A percentile compares a stretch with the other conserved stretches of the same genome.
Conservation (phyloP, 495 filamentous ascomycete genomes). For the Talaromyces adpressus region DNA sequence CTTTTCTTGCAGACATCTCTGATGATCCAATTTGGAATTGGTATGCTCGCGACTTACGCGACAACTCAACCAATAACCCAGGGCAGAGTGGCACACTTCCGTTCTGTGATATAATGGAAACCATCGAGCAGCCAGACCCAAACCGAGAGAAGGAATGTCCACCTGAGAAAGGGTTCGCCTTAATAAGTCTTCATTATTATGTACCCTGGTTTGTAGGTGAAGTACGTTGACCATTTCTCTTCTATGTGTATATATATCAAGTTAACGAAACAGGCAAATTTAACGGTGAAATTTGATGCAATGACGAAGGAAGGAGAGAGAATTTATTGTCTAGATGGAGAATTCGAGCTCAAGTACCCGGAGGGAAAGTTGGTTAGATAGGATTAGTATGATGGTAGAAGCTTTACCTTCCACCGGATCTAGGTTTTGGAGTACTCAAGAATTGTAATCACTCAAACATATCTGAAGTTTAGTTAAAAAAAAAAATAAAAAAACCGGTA, state of each 20-base stretch:
- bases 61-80: too few relatives aligned
- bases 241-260: too few relatives aligned
- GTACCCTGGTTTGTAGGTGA: neutral
- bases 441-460: too few relatives aligned
- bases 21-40: slow-evolving; percentile 3
- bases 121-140: slow-evolving; percentile 1
- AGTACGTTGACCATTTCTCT: slow-evolving; percentile 3
- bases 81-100: too few relatives aligned
- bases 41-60: neutral
- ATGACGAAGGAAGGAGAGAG: neutral
- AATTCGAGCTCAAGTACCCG: neutral
- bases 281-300: neutral
- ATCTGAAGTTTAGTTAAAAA: too few relatives aligned
- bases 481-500: too few relatives aligned
- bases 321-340: neutral
- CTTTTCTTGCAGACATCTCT: slow-evolving; percentile 1
- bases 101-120: neutral
- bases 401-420: too few relatives aligned
- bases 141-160: neutral
- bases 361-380: too few relatives aligned
- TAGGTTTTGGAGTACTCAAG: too few relatives aligned
- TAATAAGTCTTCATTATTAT: neutral
- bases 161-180: neutral
- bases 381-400: too few relatives aligned
- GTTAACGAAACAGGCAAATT: neutral